Evolutionary conservation across 2,329 filamentous ascomycete genomes (phyloP).

Genomic region (Metarhizium guizhouense): DNA sequence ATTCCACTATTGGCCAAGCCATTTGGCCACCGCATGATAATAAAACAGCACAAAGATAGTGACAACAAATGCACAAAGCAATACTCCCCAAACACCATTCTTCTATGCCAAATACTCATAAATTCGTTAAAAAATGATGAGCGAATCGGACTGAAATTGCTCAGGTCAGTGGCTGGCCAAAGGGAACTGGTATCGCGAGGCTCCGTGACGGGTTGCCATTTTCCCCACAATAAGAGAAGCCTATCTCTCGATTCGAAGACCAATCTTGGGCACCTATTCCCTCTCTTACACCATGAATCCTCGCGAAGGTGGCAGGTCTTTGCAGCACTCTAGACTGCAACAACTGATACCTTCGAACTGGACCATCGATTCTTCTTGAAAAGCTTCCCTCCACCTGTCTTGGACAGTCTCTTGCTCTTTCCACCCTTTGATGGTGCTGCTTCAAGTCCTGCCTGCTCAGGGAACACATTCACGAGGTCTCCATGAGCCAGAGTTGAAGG

Average conservation of each 20-base stretch:
- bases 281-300: neutral
- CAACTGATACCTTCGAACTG: constrained; percentile 10
- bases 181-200: neutral
- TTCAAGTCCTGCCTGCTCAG: constrained; percentile 13
- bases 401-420: constrained; percentile 22
- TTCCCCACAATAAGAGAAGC: neutral
- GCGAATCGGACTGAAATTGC: neutral
- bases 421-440: constrained; percentile 9
- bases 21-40: neutral
- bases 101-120: neutral
- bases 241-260: neutral
- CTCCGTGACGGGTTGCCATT: neutral
- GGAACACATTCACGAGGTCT: constrained; percentile 15
- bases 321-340: constrained; percentile 6
- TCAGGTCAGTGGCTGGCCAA: too few species aligned
- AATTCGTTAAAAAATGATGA: neutral
- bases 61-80: neutral
- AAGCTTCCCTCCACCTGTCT: constrained; percentile 15
- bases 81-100: neutral
- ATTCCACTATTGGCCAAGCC: neutral
- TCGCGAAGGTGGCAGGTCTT: neutral
- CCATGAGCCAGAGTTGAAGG: constrained; percentile 7
- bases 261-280: neutral
- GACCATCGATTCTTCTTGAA: constrained; percentile 17
- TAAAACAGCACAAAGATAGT: neutral